These are phyloP conservation scores for Yarrowia galli DNA, from an alignment of 1,139 yeast genomes.

Conservation along the genomic window DNA sequence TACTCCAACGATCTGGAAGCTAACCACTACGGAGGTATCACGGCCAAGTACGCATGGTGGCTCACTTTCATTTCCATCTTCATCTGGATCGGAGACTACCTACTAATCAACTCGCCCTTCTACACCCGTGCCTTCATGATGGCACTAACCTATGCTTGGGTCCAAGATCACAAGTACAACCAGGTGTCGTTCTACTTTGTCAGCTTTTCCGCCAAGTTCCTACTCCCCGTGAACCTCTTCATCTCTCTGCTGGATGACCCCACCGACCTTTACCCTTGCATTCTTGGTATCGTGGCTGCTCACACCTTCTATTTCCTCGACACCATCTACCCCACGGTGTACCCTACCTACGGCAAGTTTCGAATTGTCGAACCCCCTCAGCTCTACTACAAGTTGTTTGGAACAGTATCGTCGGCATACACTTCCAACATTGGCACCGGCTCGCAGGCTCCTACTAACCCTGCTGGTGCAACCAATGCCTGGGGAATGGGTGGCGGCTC, in stretches of 20 bases:
- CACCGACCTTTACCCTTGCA: conserved; percentile 4
- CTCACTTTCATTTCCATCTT: conserved; percentile 17
- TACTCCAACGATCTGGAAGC: conserved; percentile 24
- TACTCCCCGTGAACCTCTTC: conserved; percentile 50
- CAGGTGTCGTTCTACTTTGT: conserved; percentile 48
- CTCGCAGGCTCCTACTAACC: conserved; percentile 24
- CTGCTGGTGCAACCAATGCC: conserved; percentile 36
- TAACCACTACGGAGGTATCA: conserved; percentile 13
- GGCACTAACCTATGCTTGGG: conserved; percentile 52
- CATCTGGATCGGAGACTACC: conserved; percentile 32
- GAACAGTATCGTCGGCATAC: conserved; percentile 43
- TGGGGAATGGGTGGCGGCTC: conserved; percentile 9
- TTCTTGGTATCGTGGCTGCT: conserved; percentile 49
- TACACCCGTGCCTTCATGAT: conserved; percentile 41
- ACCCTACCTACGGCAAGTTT: conserved; percentile 44
- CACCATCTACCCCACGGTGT: conserved; percentile 42
- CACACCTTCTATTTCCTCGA: conserved; percentile 50
- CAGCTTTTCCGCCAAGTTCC: conserved; percentile 48
- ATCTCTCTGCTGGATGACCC: conserved; percentile 22
- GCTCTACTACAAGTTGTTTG: conserved; percentile 40
- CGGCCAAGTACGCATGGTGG: conserved; percentile 35
- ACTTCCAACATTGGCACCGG: conserved; percentile 1
- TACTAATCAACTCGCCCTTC: conserved; percentile 20
- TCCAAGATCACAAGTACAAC: conserved; percentile 50
- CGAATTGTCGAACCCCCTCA: conserved; percentile 45